Conservation (phyloP, 768 basidiomycete species). For the Tephrocybe rancida region DNA sequence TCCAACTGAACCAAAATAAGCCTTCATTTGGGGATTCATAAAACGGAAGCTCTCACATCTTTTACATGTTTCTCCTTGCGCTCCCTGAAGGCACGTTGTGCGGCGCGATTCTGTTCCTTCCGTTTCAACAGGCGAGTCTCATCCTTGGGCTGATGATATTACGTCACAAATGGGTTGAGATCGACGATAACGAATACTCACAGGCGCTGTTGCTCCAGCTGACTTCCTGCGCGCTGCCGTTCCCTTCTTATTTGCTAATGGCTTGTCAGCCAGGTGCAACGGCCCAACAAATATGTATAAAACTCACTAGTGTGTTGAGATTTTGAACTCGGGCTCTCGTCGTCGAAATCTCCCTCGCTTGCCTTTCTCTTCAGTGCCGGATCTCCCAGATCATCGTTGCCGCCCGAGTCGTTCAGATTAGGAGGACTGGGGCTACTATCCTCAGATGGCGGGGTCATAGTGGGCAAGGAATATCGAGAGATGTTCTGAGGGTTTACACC, state of each 20-base stretch:
- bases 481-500: conserved; percentile 65
- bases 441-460: conserved; percentile 65
- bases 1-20: conserved; percentile 62
- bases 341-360: conserved; percentile 60
- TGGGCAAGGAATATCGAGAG: conserved; percentile 49
- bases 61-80: conserved; percentile 97
- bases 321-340: conserved; percentile 70
- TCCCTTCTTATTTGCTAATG: conserved; percentile 23
- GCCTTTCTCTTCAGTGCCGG: conserved; percentile 77
- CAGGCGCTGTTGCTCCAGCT: conserved; percentile 27
- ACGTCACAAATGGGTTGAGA: conserved; percentile 11
- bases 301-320: conserved; percentile 61
- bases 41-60: conserved; percentile 63
- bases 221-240: conserved; percentile 37
- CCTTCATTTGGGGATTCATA: neutral
- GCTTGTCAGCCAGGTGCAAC: neutral
- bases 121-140: conserved; percentile 80
- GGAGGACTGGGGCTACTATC: conserved; percentile 83
- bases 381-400: conserved; percentile 44
- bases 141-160: conserved; percentile 50
- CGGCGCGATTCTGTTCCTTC: conserved; percentile 97
- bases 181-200: conserved; percentile 19
- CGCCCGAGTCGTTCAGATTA: conserved; percentile 38
- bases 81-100: conserved; percentile 96
- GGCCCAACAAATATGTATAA: neutral